Conservation (phyloP, 805 yeast species). For the Kluyveromyces siamensis region DNA sequence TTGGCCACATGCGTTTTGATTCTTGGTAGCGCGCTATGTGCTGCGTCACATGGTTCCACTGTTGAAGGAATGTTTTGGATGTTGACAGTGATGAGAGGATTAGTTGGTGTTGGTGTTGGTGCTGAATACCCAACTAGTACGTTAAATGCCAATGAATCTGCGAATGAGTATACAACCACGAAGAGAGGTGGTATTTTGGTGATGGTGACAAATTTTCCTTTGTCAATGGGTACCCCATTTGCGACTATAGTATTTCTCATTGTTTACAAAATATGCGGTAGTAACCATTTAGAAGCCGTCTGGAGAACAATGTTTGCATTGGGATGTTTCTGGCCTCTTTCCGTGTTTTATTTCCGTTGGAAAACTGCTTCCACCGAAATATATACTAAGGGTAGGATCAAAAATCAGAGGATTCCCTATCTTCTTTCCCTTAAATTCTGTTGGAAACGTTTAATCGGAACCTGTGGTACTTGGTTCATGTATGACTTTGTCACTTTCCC, state of each 20-base stretch:
- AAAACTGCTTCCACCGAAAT: conserved; percentile 59
- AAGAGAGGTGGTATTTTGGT: conserved; percentile 59
- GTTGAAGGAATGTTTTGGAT: conserved; percentile 63
- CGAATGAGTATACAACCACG: conserved; percentile 51
- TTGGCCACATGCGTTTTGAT: conserved; percentile 53
- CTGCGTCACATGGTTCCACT: conserved; percentile 60
- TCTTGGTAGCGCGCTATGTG: conserved; percentile 55
- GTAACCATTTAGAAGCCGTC: conserved; percentile 37
- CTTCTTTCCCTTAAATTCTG: conserved; percentile 52
- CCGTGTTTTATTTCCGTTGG: conserved; percentile 63
- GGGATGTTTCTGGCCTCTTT: conserved; percentile 59
- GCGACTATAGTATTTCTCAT: conserved; percentile 59
- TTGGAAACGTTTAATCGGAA: conserved; percentile 62
- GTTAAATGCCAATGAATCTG: conserved; percentile 62
- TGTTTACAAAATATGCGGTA: conserved; percentile 51
- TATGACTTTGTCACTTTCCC: conserved; percentile 79
- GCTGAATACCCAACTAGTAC: conserved; percentile 70
- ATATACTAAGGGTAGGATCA: conserved; percentile 57
- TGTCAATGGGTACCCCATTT: conserved; percentile 73
- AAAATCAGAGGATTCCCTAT: conserved; percentile 43
- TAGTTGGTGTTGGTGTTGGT: conserved; percentile 72
- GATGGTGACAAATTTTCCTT: conserved; percentile 63
- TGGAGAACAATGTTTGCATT: conserved; percentile 67
- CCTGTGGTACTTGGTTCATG: conserved; percentile 70
- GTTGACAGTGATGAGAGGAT: conserved; percentile 65